Evolutionary conservation across 371 early-diverging fungal species (phyloP), one percentile per base, ranked within the genome.

Genomic region (Massospora cicadina): DNA sequence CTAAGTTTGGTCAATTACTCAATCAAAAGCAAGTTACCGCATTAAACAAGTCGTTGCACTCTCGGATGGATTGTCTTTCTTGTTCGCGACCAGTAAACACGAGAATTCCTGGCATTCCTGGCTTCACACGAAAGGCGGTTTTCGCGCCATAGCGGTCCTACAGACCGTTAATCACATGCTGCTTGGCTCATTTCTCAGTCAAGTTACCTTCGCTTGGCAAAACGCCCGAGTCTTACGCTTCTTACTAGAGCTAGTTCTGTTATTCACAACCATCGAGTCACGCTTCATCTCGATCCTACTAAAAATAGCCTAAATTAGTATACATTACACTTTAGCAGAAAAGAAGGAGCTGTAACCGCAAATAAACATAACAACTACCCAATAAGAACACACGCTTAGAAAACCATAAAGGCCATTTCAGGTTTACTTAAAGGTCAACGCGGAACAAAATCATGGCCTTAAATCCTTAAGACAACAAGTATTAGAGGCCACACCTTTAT

Each of bases 61-160:
- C 62, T 62, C 24, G 2, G 13, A 43, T 33, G 27, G 25, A 30
- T n/a, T 43, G 31, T 17, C 17, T 33, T 26, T 62, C 62, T 43
- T 28, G 13, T 25, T 62, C 53, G n/a, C 62, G 31, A 62, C 53
- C 62, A 33, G 53, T 43, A 23, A 62, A 33, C 23, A 62, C n/a
- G 10, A 62, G 21, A 25, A 62, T 23, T 23, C 62, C 62, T n/a
- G 32, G 32, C 27, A 33, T 33, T 17, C 27, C 27, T 2, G 62
- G 62, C 10, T 33, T 27, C 23, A 62, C 62, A 23, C 43, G 23
- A 33, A 62, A 62, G 10, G 24, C 27, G 10, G 31, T 62, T 43
- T 62, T 62, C 30, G 21, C 21, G 23, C 57, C 25, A 27, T 57
- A 57, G 5, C 28, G 57, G 26, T 57, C 57, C 57, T 57, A 43